Percentiles rank a stretch among this genome's conserved stretches.
Conservation (phyloP, 2,329 filamentous ascomycete species). For the Juglanconis juglandina region DNA sequence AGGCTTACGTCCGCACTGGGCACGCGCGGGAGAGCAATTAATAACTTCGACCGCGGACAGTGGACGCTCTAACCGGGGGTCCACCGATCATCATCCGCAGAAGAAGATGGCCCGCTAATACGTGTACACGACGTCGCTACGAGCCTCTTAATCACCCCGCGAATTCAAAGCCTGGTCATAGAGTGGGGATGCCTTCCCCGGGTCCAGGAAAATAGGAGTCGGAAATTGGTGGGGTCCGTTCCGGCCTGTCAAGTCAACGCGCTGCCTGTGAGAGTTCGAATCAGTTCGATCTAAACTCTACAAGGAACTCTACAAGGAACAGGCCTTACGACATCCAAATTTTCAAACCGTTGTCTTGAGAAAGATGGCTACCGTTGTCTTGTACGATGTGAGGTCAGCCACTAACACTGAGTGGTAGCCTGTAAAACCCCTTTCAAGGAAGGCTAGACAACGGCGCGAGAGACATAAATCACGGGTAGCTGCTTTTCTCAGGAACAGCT, state of each 20-base stretch:
- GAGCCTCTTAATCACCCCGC: no score
- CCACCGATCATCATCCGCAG: no score
- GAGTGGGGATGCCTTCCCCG: no score
- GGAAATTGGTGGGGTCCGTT: not conserved
- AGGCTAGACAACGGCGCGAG: conserved; percentile 5
- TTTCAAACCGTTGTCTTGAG: not conserved
- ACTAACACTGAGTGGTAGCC: not conserved
- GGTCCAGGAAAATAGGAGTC: not conserved
- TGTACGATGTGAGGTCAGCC: not conserved
- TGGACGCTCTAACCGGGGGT: no score
- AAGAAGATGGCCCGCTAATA: no score
- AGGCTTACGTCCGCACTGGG: not conserved
- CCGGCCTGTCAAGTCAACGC: no score
- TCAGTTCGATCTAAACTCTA: not conserved
- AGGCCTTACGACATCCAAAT: not conserved
- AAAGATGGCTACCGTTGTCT: not conserved
- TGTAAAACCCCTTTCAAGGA: not conserved
- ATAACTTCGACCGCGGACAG: no score
- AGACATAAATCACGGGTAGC: conserved; percentile 6
- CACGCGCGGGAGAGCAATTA: no score
- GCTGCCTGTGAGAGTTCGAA: not conserved
- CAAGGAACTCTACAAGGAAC: not conserved
- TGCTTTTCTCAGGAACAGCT: conserved; percentile 1
- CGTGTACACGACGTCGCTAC: no score
- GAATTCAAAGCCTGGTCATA: no score